These are phyloP conservation scores for Mycotypha africana DNA, from an alignment of 371 early-diverging fungal genomes.

Conservation along the genomic window DNA sequence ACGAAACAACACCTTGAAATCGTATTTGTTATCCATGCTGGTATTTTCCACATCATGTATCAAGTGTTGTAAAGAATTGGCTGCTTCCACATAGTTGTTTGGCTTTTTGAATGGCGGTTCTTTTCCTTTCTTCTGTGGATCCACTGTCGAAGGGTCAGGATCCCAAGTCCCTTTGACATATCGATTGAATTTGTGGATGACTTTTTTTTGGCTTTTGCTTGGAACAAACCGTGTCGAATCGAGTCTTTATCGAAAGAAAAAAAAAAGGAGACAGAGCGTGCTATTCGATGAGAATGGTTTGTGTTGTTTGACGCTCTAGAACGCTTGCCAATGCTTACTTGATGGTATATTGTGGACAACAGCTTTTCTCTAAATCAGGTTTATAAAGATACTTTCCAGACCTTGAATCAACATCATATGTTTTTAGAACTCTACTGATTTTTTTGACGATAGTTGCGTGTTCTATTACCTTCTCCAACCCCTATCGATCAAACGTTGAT, in stretches of 20 bases:
- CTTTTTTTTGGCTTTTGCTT: slow-evolving; percentile 67
- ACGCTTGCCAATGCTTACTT: slow-evolving; percentile 20
- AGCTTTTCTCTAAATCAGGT: slow-evolving; percentile 54
- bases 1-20: slow-evolving; percentile 6
- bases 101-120: slow-evolving; percentile 7
- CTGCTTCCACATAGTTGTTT: slow-evolving; percentile 8
- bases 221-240: slow-evolving; percentile 40
- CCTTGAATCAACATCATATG: slow-evolving; percentile 16
- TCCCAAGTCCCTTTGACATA: slow-evolving; percentile 44
- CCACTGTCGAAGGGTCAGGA: too few relatives aligned
- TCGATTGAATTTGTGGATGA: slow-evolving; percentile 55
- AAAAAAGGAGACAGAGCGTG: background rate
- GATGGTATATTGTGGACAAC: slow-evolving; percentile 70
- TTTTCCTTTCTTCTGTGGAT: background rate
- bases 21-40: slow-evolving; percentile 2
- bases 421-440: background rate
- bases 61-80: slow-evolving; percentile 6
- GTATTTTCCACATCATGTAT: slow-evolving; percentile 14
- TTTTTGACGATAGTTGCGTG: too few relatives aligned
- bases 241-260: slow-evolving; percentile 27
- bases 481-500: slow-evolving; percentile 59
- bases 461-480: slow-evolving; percentile 69
- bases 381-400: slow-evolving; percentile 64
- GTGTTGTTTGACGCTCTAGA: background rate
- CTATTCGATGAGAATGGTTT: too few relatives aligned